Base-by-base conservation (phyloP, 1,284 basidiomycete species). In the Ustilago nuda region DNA sequence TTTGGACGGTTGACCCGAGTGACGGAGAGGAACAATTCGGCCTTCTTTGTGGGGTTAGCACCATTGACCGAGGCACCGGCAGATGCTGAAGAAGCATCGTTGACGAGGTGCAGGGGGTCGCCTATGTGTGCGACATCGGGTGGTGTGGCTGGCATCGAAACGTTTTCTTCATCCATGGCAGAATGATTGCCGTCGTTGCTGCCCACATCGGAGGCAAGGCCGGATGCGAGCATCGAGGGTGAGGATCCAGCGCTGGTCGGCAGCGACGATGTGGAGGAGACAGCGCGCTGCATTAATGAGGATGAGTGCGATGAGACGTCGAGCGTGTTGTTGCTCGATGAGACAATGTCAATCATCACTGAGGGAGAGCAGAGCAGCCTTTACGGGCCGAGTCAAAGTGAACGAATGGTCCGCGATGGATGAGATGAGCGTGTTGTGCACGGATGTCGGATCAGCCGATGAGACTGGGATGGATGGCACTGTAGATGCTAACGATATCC, bases 61-160 rank as follows among this genome's bases (percentile, higher is more conserved):
- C 51, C 35, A 41, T 69, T 65, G 37, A 67, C 37, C 4, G 66
- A 56, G 15, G 58, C 55, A 8, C 59, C 52, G 7, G 62, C 55
- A 2, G 61, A 57, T 1, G 62, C 56, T 13, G 54, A 13, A 11
- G 45, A 15, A 12, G 57, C 36, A 50, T 62, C 54, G 45, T 59
- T 41, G 52, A 61, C 51, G 39, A 61, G 45, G 23, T 56, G 62
- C 12, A 66, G 46, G n/a, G 51, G 59, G 8, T 55, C 56, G 8
- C 60, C 9, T 11, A 35, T 51, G 43, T 45, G 43, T 8, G 61
- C 39, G 30, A 72, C 59, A 57, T 73, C 65, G 23, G 70, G 66
- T 0, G 75, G 73, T 13, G 73, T 76, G 8, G 73, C 61, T 7
- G 73, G 73, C 68, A 76, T 71, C 30, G 72, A 75, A 30, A 65